Conservation (phyloP, 768 basidiomycete genomes). For the Gloeostereum incarnatum region DNA sequence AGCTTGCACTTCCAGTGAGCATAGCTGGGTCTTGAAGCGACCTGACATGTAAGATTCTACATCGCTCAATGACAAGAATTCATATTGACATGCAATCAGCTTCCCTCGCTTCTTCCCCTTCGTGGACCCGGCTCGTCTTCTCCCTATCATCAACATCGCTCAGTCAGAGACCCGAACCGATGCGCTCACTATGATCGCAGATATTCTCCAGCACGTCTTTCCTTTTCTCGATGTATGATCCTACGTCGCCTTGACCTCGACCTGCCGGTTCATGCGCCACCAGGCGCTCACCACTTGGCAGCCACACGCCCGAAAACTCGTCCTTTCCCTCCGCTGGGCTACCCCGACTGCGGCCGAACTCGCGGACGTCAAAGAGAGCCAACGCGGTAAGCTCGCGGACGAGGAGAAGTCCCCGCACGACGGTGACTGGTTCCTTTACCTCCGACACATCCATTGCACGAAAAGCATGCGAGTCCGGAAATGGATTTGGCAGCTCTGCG, state of each 20-base stretch:
- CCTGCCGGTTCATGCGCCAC: slow-evolving; percentile 16
- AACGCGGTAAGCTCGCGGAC: slow-evolving; percentile 8
- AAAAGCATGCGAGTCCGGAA: slow-evolving; percentile 15
- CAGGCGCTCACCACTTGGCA: slow-evolving; percentile 15
- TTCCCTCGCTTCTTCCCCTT: slow-evolving; percentile 14
- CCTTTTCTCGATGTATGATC: slow-evolving; percentile 11
- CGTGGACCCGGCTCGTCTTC: slow-evolving; percentile 9
- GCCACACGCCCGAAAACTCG: slow-evolving; percentile 13
- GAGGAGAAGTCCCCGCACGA: slow-evolving; percentile 7
- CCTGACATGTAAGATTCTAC: slow-evolving; percentile 13
- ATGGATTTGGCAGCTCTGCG: slow-evolving; percentile 16
- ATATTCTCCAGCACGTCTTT: slow-evolving; percentile 14
- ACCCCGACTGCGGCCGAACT: slow-evolving; percentile 12
- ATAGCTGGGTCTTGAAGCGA: slow-evolving; percentile 12
- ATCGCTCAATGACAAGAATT: background rate
- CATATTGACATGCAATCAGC: slow-evolving; percentile 8
- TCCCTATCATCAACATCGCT: background rate
- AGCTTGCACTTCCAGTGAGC: slow-evolving; percentile 5
- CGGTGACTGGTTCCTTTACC: slow-evolving; percentile 18
- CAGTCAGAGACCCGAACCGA: slow-evolving; percentile 5
- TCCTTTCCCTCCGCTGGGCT: slow-evolving; percentile 16
- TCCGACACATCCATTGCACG: slow-evolving; percentile 14
- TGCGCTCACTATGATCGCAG: slow-evolving; percentile 12
- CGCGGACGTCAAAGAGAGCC: background rate
- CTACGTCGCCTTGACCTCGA: slow-evolving; percentile 14